A percentile compares a stretch with the other conserved stretches of the same genome.
Evolutionary conservation across 2,329 filamentous ascomycete genomes (phyloP).

Genomic region (Monosporascus sp.): DNA sequence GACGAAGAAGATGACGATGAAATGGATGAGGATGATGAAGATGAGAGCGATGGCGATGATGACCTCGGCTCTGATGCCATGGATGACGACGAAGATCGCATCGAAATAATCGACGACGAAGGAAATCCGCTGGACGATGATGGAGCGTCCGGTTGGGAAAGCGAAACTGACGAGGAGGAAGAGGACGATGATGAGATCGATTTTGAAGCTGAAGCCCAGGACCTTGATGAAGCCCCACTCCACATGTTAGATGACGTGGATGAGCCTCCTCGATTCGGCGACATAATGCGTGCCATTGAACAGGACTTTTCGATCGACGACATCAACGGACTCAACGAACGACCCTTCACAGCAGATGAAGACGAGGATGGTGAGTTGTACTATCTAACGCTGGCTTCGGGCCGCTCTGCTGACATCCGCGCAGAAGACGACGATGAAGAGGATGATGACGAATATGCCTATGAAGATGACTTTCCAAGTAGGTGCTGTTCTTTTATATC

Average conservation of each 20-base stretch:
- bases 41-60: conserved; percentile 55
- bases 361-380: conserved; percentile 52
- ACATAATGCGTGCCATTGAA: conserved; percentile 52
- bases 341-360: conserved; percentile 46
- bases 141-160: conserved; percentile 57
- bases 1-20: conserved; percentile 62
- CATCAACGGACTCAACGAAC: conserved; percentile 45
- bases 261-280: conserved; percentile 37
- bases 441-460: conserved; percentile 62
- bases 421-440: conserved; percentile 56
- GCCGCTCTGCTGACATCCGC: conserved; percentile 17
- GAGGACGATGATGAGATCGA: conserved; percentile 48
- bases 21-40: conserved; percentile 45
- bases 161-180: conserved; percentile 52
- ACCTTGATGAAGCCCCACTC: conserved; percentile 47
- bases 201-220: conserved; percentile 52
- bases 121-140: conserved; percentile 56
- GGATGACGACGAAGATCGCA: conserved; percentile 45
- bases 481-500: conserved; percentile 26
- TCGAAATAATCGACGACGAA: conserved; percentile 60
- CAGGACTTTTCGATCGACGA: conserved; percentile 49
- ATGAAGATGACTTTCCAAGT: conserved; percentile 55
- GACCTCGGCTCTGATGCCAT: conserved; percentile 52
- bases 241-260: conserved; percentile 40
- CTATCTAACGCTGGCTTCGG: background rate